Evolutionary conservation across 768 basidiomycete species (phyloP).

Genomic region (Phylloporus rhodoxanthus): DNA sequence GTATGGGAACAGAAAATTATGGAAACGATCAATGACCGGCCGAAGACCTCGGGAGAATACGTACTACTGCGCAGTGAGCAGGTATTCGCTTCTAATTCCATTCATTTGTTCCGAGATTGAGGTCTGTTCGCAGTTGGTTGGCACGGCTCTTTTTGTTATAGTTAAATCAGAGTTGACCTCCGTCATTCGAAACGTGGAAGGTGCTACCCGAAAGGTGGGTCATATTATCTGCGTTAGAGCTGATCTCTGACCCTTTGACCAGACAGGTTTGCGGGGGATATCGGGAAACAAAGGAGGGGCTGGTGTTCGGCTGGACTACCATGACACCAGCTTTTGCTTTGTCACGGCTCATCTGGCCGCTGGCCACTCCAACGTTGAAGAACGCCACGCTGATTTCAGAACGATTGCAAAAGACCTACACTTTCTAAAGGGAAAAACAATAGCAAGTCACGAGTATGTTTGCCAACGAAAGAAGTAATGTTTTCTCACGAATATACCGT

Average conservation of each 20-base stretch:
- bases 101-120: neutral
- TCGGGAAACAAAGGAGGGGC: conserved; percentile 97
- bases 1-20: conserved; percentile 82
- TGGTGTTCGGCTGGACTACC: conserved; percentile 85
- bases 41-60: conserved; percentile 66
- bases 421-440: conserved; percentile 85
- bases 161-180: conserved; percentile 72
- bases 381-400: conserved; percentile 86
- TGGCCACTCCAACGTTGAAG: conserved; percentile 85
- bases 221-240: neutral
- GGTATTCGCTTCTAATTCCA: conserved; percentile 34
- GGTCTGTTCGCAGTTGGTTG: conserved; percentile 66
- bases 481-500: conserved; percentile 5
- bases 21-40: conserved; percentile 68
- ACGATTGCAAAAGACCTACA: conserved; percentile 82
- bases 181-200: conserved; percentile 89
- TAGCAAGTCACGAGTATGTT: conserved; percentile 83
- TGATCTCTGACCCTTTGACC: conserved; percentile 3
- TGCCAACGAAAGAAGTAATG: neutral
- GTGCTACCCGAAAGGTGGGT: conserved; percentile 80
- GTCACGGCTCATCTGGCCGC: conserved; percentile 94
- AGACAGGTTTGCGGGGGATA: conserved; percentile 91
- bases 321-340: conserved; percentile 92
- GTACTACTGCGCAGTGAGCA: conserved; percentile 89
- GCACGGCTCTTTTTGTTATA: conserved; percentile 84